Percentiles rank a stretch among this genome's conserved stretches.
phyloP scores from a whole-genome alignment of 163 green algal species.

The Scenedesmus sp. region DNA sequence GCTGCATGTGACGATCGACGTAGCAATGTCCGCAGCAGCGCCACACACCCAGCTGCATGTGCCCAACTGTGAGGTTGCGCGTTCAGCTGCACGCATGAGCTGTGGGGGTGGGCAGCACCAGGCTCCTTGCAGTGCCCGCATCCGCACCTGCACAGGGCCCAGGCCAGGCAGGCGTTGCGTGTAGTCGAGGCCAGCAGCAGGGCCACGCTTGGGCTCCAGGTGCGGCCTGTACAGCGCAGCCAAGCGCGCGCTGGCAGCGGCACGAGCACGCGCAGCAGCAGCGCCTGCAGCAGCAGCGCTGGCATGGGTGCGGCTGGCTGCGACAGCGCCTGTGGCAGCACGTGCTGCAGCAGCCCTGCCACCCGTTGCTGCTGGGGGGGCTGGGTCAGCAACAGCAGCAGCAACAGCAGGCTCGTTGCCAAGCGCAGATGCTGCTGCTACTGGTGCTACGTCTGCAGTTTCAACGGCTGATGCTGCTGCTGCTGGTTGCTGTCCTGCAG shows the following conservation, averaged over 20 bases:
- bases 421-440: neutral
- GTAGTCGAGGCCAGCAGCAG: neutral
- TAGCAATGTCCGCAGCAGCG: too few species aligned
- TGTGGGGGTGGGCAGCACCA: too few species aligned
- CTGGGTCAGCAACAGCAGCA: neutral
- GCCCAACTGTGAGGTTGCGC: too few species aligned
- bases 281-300: neutral
- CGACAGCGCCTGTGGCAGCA: neutral
- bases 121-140: too few species aligned
- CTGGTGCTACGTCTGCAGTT: neutral
- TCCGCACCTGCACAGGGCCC: conserved; percentile 17
- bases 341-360: neutral
- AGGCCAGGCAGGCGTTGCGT: neutral
- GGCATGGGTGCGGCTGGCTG: neutral
- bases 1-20: too few species aligned
- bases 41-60: too few species aligned
- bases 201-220: neutral
- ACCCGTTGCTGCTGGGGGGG: neutral
- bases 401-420: neutral
- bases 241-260: neutral
- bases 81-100: too few species aligned
- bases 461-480: neutral
- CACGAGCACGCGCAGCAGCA: neutral
- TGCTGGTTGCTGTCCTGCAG: neutral
- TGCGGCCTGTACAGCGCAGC: neutral